Conservation (phyloP, 192 early-diverging fungal species). For the Dissophora globulifera region DNA sequence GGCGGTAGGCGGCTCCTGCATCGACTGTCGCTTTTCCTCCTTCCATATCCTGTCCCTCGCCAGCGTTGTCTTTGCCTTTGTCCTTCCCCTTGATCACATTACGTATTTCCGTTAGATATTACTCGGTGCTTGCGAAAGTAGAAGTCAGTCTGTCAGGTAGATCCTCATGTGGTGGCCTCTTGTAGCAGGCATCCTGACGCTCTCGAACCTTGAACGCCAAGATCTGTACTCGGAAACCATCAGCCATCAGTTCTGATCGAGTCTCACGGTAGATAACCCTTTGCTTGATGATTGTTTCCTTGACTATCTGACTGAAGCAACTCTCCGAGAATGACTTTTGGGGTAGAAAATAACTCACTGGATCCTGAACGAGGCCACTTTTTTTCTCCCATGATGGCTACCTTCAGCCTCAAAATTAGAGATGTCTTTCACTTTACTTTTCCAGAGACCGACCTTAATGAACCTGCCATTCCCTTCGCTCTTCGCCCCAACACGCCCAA, state of each 20-base stretch:
- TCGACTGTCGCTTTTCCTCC: too few relatives aligned
- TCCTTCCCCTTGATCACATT: not conserved
- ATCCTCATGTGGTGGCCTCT: not conserved
- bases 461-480: not conserved
- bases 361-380: too few relatives aligned
- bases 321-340: too few relatives aligned
- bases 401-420: not conserved
- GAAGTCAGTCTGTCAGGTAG: constrained; percentile 12
- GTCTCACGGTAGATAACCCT: too few relatives aligned
- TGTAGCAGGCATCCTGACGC: not conserved
- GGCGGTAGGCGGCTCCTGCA: constrained; percentile 18
- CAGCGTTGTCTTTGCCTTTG: too few relatives aligned
- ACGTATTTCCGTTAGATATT: constrained; percentile 1
- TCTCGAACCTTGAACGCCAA: constrained; percentile 14
- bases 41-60: too few relatives aligned
- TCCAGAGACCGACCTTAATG: not conserved
- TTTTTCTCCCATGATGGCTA: not conserved
- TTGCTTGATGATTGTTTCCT: too few relatives aligned
- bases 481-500: not conserved
- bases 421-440: constrained; percentile 1
- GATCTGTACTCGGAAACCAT: constrained; percentile 2
- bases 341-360: too few relatives aligned
- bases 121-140: not conserved
- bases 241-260: too few relatives aligned
- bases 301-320: too few relatives aligned